phyloP scores from a whole-genome alignment of 192 early-diverging fungal species.

The Dimargaris verticillata region DNA sequence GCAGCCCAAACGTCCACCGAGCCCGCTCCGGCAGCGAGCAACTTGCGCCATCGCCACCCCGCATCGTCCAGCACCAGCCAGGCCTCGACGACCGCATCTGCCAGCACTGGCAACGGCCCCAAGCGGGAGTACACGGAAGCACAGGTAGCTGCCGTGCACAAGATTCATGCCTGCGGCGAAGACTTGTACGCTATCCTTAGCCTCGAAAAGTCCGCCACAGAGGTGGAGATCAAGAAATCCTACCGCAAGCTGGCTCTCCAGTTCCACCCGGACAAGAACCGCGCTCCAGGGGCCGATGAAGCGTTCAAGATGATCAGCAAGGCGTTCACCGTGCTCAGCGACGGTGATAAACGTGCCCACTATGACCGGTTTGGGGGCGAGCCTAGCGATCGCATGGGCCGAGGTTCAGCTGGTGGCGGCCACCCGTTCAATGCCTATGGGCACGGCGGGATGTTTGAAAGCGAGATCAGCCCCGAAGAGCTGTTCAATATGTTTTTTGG shows the following conservation, averaged over 20 bases:
- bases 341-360: constrained; percentile 62
- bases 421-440: constrained; percentile 15
- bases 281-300: constrained; percentile 86
- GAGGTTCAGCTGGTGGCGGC: constrained; percentile 22
- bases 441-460: constrained; percentile 21
- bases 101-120: neutral
- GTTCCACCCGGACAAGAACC: constrained; percentile 94
- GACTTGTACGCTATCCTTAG: constrained; percentile 78
- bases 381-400: constrained; percentile 24
- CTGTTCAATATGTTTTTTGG: constrained; percentile 95
- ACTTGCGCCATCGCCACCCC: constrained; percentile 12
- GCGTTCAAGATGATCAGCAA: constrained; percentile 92
- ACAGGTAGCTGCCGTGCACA: constrained; percentile 60
- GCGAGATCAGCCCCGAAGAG: constrained; percentile 84
- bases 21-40: constrained; percentile 1
- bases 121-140: constrained; percentile 54
- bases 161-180: constrained; percentile 49
- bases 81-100: constrained; percentile 4
- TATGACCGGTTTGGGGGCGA: constrained; percentile 80
- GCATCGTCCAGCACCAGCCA: constrained; percentile 14
- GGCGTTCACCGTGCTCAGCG: constrained; percentile 77
- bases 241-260: constrained; percentile 87
- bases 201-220: constrained; percentile 54
- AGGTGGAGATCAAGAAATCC: constrained; percentile 79
- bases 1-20: constrained; percentile 9